Percentiles rank a stretch among this genome's conserved stretches.
Evolutionary conservation across 1,139 yeast species (phyloP).

Genomic region (Geotrichum aggregatum): DNA sequence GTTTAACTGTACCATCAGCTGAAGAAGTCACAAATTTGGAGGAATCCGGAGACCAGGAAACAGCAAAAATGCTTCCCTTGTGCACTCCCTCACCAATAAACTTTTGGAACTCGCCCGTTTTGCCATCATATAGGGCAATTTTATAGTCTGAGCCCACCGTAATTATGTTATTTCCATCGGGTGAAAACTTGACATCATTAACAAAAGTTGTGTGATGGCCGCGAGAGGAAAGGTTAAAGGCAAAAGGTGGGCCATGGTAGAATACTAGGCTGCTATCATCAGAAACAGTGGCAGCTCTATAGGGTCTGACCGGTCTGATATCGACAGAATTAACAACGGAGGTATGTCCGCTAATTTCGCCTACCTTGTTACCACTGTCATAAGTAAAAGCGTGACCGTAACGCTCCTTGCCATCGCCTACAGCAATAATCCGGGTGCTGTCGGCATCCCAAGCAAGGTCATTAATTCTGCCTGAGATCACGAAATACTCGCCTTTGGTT

Average conservation of each 20-base stretch:
- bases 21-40: conserved; percentile 68
- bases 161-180: conserved; percentile 61
- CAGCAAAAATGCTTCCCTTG: conserved; percentile 74
- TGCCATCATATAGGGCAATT: conserved; percentile 78
- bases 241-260: conserved; percentile 90
- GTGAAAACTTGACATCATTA: conserved; percentile 77
- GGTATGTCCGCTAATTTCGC: conserved; percentile 94
- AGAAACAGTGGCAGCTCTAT: conserved; percentile 88
- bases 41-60: conserved; percentile 64
- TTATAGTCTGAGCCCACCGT: conserved; percentile 84
- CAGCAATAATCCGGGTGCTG: conserved; percentile 79
- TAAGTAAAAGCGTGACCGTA: conserved; percentile 90
- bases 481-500: conserved; percentile 76
- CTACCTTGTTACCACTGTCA: conserved; percentile 93
- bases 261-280: conserved; percentile 85
- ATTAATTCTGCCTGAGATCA: conserved; percentile 76
- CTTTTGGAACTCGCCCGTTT: conserved; percentile 68
- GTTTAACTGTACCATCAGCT: conserved; percentile 71
- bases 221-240: conserved; percentile 67
- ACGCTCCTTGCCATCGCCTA: conserved; percentile 89
- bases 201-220: conserved; percentile 74
- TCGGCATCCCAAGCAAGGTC: conserved; percentile 94
- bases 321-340: conserved; percentile 77
- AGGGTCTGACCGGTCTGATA: conserved; percentile 84
- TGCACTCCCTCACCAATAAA: conserved; percentile 49